phyloP scores from a whole-genome alignment of 2,329 filamentous ascomycete species.

The Fusarium marasasianum region DNA sequence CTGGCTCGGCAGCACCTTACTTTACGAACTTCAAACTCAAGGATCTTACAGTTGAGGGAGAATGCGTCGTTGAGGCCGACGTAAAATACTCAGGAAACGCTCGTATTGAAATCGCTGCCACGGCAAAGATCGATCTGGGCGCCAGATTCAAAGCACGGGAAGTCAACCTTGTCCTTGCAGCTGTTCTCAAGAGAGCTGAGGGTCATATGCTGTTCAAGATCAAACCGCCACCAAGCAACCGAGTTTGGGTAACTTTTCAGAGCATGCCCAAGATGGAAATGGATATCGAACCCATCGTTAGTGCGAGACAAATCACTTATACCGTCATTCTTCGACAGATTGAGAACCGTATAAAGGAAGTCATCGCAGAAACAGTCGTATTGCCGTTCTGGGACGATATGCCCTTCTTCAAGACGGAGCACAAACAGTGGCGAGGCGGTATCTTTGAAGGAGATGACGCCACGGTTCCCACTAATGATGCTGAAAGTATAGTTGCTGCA shows the following conservation, averaged over 20 bases:
- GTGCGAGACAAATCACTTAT: conserved; percentile 94
- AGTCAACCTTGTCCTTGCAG: conserved; percentile 87
- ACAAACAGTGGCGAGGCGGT: conserved; percentile 84
- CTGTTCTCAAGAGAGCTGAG: conserved; percentile 84
- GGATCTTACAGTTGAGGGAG: conserved; percentile 90
- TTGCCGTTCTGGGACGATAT: conserved; percentile 96
- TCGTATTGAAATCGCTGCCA: conserved; percentile 89
- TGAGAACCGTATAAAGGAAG: conserved; percentile 93
- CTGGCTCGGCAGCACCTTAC: conserved; percentile 86
- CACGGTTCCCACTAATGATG: conserved; percentile 44
- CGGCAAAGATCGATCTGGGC: conserved; percentile 89
- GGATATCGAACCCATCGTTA: conserved; percentile 94
- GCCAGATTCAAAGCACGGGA: conserved; percentile 88
- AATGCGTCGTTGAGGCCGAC: conserved; percentile 87
- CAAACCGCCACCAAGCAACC: conserved; percentile 94
- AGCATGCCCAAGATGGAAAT: conserved; percentile 94
- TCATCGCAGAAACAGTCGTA: conserved; percentile 90
- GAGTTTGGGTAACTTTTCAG: conserved; percentile 95
- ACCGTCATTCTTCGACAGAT: conserved; percentile 91
- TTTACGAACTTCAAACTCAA: conserved; percentile 89
- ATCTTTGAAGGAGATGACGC: conserved; percentile 73
- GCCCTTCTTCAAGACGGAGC: conserved; percentile 84
- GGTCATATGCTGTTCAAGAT: conserved; percentile 87
- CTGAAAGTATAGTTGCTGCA: conserved; percentile 43
- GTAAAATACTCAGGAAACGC: conserved; percentile 90